Evolutionary conservation across 495 filamentous ascomycete genomes (phyloP), one percentile per base, ranked within the genome.

Genomic region (Gamarada debralockiae): DNA sequence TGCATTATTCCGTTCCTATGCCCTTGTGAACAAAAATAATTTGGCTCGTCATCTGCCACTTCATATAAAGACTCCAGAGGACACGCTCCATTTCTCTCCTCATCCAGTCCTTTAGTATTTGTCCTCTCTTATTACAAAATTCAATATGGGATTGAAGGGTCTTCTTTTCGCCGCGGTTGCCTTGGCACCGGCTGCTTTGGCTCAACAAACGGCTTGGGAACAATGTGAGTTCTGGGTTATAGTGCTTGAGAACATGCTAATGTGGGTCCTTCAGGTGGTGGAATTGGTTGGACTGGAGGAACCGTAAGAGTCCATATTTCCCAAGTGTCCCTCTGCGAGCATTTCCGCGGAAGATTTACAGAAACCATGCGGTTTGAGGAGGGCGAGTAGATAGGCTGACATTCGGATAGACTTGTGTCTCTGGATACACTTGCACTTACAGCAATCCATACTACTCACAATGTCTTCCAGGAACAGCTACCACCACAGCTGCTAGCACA

Each of bases 371-470:
- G 5, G 27, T 10, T 29, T 10, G 10, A 29, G 5, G 10, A n/a
- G n/a, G n/a, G n/a, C n/a, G 5, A 29, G 4, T 29, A 5, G 27
- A 29, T 10, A 29, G 27, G 10, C 27, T 5, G 5, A 5, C 4
- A 29, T 29, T 10, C 10, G 10, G 5, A 10, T 29, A 29, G 37
- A 56, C 39, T 34, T 67, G 65, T 50, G 50, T 57, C 22, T 38
- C 63, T 23, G 66, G 66, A 12, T 49, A 53, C 25, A 50, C 25
- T 27, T 69, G 66, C 44, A 48, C 51, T 33, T 54, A 56, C 27
- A 25, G 31, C 34, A 66, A 65, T 25, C 33, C 55, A 25, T 69
- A 62, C 56, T 70, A 70, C 55, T 67, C 63, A 18, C 66, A 69
- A 42, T 69, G 66, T 57, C 44, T 65, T 9, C 50, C 59, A 22